phyloP scores from a whole-genome alignment of 2,329 filamentous ascomycete genomes.

The Neobulgaria alba region DNA sequence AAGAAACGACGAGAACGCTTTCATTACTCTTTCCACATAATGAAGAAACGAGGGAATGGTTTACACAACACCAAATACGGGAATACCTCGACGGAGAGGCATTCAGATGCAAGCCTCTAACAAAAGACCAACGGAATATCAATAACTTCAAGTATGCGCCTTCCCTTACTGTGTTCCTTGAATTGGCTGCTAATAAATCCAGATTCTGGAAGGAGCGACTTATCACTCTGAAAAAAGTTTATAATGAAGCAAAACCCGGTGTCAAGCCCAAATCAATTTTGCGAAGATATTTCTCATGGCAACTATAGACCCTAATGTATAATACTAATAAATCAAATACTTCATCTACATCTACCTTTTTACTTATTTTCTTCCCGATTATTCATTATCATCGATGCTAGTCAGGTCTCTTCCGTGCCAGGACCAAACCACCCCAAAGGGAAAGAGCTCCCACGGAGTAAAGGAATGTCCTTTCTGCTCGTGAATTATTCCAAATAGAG shows the following conservation, averaged over 20 bases:
- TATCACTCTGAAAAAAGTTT: slow-evolving; percentile 1
- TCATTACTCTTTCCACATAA: slow-evolving; percentile 4
- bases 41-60: slow-evolving; percentile 7
- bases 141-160: slow-evolving; percentile 4
- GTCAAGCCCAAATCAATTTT: slow-evolving; percentile 1
- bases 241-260: slow-evolving; percentile 2
- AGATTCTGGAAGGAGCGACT: slow-evolving; percentile 9
- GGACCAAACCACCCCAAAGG: too few relatives aligned
- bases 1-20: slow-evolving; percentile 6
- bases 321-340: too few relatives aligned
- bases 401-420: too few relatives aligned
- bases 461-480: too few relatives aligned
- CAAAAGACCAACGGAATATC: slow-evolving; percentile 4
- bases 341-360: too few relatives aligned
- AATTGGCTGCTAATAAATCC: neutral
- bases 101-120: slow-evolving; percentile 2
- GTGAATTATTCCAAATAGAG: too few relatives aligned
- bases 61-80: slow-evolving; percentile 3
- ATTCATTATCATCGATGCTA: too few relatives aligned
- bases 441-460: too few relatives aligned
- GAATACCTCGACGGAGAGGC: slow-evolving; percentile 6
- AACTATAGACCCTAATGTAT: too few relatives aligned
- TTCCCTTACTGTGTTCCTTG: neutral
- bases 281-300: neutral
- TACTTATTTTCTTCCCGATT: too few relatives aligned